These are phyloP conservation scores for Hyphodiscus sp. DNA, from an alignment of 2,329 filamentous ascomycete genomes.

Conservation along the genomic window DNA sequence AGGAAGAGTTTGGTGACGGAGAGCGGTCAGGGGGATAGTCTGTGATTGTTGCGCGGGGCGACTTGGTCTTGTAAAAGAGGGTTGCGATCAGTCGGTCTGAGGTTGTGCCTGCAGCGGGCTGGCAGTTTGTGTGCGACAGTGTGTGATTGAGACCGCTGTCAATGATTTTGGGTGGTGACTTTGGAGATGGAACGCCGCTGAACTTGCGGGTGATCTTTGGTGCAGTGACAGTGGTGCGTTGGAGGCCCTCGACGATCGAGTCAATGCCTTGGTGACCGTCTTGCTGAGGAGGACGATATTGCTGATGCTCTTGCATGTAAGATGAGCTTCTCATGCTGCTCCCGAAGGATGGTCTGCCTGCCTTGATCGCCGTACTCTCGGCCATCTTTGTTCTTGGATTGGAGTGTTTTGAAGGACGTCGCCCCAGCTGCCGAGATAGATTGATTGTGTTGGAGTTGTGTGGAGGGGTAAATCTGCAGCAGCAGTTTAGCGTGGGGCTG, in stretches of 20 bases:
- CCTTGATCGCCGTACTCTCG: conserved; percentile 10
- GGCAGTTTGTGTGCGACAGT: conserved; percentile 58
- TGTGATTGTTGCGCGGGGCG: conserved; percentile 28
- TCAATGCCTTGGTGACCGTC: conserved; percentile 56
- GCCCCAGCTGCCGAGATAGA: too few relatives aligned
- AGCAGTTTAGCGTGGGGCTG: too few relatives aligned
- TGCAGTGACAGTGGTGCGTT: conserved; percentile 33
- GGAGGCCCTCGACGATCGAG: conserved; percentile 53
- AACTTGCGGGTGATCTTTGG: conserved; percentile 43
- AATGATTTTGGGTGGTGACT: conserved; percentile 52
- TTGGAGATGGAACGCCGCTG: conserved; percentile 54
- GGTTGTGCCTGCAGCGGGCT: conserved; percentile 41
- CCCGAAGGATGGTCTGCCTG: conserved; percentile 24
- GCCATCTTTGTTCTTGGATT: too few relatives aligned
- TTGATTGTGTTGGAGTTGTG: too few relatives aligned
- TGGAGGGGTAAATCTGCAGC: too few relatives aligned
- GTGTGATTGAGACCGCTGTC: conserved; percentile 57
- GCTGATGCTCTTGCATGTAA: conserved; percentile 56
- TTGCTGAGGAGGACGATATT: conserved; percentile 49
- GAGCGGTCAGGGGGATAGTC: conserved; percentile 32
- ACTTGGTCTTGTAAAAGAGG: conserved; percentile 52
- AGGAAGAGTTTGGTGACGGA: conserved; percentile 26
- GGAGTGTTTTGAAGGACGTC: too few relatives aligned
- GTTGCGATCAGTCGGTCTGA: conserved; percentile 54
- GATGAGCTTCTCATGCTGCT: conserved; percentile 51